Base-by-base conservation (phyloP, 2,329 filamentous ascomycete species). In the Chaetomium sp. region DNA sequence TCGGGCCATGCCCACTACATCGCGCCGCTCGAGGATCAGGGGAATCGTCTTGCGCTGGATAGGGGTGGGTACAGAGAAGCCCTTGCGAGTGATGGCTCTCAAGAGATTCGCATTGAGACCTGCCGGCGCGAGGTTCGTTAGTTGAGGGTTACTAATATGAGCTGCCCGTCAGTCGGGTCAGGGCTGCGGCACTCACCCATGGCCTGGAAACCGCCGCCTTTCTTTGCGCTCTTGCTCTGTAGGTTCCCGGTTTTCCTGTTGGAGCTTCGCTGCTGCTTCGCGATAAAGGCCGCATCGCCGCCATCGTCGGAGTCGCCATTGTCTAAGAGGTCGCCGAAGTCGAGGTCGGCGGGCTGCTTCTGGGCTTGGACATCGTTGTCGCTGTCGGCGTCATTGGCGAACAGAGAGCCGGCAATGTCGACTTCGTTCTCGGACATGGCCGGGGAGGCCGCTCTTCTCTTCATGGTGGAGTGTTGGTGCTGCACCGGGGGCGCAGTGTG, bases 1-100 rank as follows among this genome's bases (percentile, higher is more conserved):
- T 70, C 96, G 85, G 8, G 95, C 95, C 95, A 99, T 99, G 70
- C 93, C 96, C 27, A 99, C 94, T n/a, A 98, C 91, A 83, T 99
- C 95, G 78, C 93, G 91, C 61, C 90, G 87, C 67, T 96, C 91
- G 71, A 98, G 82, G 62, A 99, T 87, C 62, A 98, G 82, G 4
- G 95, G 96, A 56, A 99, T 97, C 1, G 95, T 92, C 78, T 98
- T 98, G 71, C 95, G 87, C 80, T 99, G 95, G 77, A 99, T 99
- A 0, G 95, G 95, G 0, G 95, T 99, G 4, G 96, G 96, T 2
- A 98, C 92, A 0, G 90, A 92, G 78, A 97, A 99, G 19, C 95
- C 96, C 79, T 98, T 99, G 72, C 91, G 86, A 13, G 91, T 86
- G 69, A 99, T 98, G 1, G 95, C 92, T 74, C 96, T 95, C 27